Evolutionary conservation across 2,329 filamentous ascomycete species (phyloP), one percentile per base, ranked within the genome.

Genomic region (Xylariaceae sp.): DNA sequence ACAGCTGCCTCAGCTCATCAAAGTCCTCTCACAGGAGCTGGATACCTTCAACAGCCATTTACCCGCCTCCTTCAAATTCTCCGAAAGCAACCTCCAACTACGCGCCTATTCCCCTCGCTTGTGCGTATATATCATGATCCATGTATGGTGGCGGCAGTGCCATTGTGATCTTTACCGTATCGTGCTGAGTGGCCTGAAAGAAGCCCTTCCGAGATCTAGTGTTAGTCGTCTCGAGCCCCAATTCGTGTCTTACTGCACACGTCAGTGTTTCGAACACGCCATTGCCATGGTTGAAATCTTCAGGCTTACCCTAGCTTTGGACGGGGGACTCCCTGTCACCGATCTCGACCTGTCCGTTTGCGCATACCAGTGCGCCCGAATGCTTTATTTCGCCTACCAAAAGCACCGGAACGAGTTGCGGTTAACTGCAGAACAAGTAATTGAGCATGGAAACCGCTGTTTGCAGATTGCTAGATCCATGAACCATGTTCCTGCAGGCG

Each of bases 71-170:
- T 84, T 85, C 64, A 79, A 80, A 51, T 84, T 82, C 68, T 83
- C 80, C 9, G 81, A 84, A 61, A 79, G 75, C 61, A 84, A 83
- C 35, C 72, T 84, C 3, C 77, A 81, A 11, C 72, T 84, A 23
- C 78, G 82, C 4, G 80, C 81, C 2, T 84, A 84, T 64, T 84
- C 82, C 0, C 79, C 81, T 1, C 75, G 82, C 2, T 75, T 85
- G 4, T 82, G 81, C 61, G 80, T 82, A 48, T 84, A 82, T 60
- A 73, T 84, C 65, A 84, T 83, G 81, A 84, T 83, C 8, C 82
- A 84, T 62, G 74, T 84, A 7, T 82, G 79, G 80, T 84, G 81
- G 81, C 75, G 80, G 34, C 82, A 84, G 61, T 84, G 82, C 59
- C 77, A 84, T 64, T 81, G 81, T 63, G 82, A 84, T 65, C 72